phyloP scores from a whole-genome alignment of 129 eudicot species.

The Saposhnikovia divaricata region DNA sequence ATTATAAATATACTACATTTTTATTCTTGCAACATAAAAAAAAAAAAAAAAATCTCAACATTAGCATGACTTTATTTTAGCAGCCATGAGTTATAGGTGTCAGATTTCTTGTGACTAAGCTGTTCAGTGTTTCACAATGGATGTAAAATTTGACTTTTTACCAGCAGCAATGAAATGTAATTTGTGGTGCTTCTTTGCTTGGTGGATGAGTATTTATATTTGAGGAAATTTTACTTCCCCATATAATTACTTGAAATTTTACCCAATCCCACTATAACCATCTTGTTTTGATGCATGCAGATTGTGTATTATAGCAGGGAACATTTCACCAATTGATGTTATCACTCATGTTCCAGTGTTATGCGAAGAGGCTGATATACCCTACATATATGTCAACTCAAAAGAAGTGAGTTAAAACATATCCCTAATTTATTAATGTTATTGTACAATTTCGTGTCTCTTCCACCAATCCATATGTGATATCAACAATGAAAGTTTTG shows the following conservation, averaged over 20 bases:
- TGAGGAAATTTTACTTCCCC: background rate
- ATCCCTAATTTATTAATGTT: background rate
- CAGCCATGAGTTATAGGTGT: background rate
- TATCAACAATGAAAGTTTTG: background rate
- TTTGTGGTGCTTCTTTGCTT: background rate
- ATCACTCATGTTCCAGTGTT: slow-evolving; percentile 89
- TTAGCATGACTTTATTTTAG: background rate
- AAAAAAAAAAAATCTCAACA: background rate
- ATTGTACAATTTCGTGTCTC: background rate
- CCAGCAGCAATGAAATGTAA: background rate
- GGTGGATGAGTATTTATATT: background rate
- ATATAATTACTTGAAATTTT: background rate
- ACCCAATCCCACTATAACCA: background rate
- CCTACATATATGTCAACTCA: slow-evolving; percentile 81
- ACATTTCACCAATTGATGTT: slow-evolving; percentile 95
- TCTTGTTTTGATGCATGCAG: slow-evolving; percentile 37
- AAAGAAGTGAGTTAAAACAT: slow-evolving; percentile 64
- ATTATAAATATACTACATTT: background rate
- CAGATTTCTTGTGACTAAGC: background rate
- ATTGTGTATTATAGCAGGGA: slow-evolving; percentile 89
- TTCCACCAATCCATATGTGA: background rate
- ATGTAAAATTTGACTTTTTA: background rate
- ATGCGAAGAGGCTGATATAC: slow-evolving; percentile 84
- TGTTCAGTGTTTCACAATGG: background rate
- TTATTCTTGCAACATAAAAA: background rate